phyloP scores from a whole-genome alignment of 2,329 filamentous ascomycete genomes.

The Simplicillium aogashimaense region DNA sequence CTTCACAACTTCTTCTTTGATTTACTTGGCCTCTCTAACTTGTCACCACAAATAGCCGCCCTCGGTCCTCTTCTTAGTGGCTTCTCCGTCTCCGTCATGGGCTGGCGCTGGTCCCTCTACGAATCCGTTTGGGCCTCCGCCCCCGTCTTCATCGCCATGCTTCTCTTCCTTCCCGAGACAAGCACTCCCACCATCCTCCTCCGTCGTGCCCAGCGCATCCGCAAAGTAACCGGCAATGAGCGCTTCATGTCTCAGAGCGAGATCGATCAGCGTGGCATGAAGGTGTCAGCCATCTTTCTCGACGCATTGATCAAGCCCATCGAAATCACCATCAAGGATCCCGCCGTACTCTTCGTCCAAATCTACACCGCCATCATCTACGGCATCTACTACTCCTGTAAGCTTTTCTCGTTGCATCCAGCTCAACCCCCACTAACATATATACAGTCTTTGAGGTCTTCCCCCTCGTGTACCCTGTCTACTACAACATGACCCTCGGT shows the following conservation, averaged over 20 bases:
- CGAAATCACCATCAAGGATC: slow-evolving; percentile 50
- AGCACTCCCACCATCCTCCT: slow-evolving; percentile 48
- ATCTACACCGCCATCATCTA: slow-evolving; percentile 53
- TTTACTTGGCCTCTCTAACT: slow-evolving; percentile 16
- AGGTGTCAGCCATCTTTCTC: slow-evolving; percentile 31
- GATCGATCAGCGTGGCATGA: slow-evolving; percentile 49
- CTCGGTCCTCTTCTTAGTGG: slow-evolving; percentile 52
- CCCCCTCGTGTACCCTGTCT: slow-evolving; percentile 49
- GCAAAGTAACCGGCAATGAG: slow-evolving; percentile 46
- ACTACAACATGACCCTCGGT: slow-evolving; percentile 50
- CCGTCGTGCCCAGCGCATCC: slow-evolving; percentile 49
- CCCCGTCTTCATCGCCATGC: slow-evolving; percentile 50
- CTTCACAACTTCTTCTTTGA: slow-evolving; percentile 30
- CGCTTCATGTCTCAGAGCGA: slow-evolving; percentile 53
- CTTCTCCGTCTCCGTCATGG: slow-evolving; percentile 45
- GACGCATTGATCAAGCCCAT: slow-evolving; percentile 52
- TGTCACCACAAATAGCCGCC: slow-evolving; percentile 28
- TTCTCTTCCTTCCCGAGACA: slow-evolving; percentile 56
- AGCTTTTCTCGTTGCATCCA: slow-evolving; percentile 14
- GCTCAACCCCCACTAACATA: slow-evolving; percentile 5
- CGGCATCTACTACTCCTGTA: slow-evolving; percentile 48
- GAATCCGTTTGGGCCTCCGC: slow-evolving; percentile 53
- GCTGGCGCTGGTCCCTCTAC: slow-evolving; percentile 56
- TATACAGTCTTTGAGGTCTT: slow-evolving; percentile 51
- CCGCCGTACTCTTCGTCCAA: slow-evolving; percentile 52